Evolutionary conservation across 192 early-diverging fungal species (phyloP), one percentile per base, ranked within the genome.

Genomic region (Umbelopsis sp.): DNA sequence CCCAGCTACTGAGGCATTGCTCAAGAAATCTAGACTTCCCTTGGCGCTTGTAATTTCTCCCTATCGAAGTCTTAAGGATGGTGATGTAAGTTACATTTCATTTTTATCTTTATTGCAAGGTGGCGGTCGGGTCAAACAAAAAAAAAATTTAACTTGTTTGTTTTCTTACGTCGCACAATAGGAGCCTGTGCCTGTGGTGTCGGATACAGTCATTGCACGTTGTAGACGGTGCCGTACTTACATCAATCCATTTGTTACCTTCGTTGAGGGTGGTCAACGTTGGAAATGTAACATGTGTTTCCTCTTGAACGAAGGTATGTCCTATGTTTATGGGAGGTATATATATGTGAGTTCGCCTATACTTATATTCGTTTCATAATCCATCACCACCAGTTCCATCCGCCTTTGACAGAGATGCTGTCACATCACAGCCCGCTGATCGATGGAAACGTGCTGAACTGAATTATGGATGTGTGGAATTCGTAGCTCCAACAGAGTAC

Each of bases 271-370:
- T 53, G 97, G 96, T 11, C 92, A 94, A 45, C 87, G 94, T 44
- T 99, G 97, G 97, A 92, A 91, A 79, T 99, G 97, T 80, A 97
- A 97, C 78, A 84, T 98, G 84, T 99, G 97, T 79, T 92, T 89
- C 69, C 83, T 96, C 21, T 87, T 88, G 74, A 98, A 98, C 74
- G 96, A 98, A 75, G 91, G 91, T 91, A 76, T 65, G 77, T 43
- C 14, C 14, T 29, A n/a, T n/a, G 26, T 43, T 36, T 51, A 22
- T n/a, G 7, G 2, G n/a, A n/a, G n/a, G n/a, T n/a, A n/a, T n/a
- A n/a, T n/a, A n/a, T n/a, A n/a, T n/a, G n/a, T n/a, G n/a, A n/a
- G n/a, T n/a, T n/a, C n/a, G n/a, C n/a, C n/a, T n/a, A n/a, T n/a
- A n/a, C n/a, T n/a, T n/a, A n/a, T n/a, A n/a, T n/a, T n/a, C 25